phyloP scores from a whole-genome alignment of 1,284 basidiomycete genomes.

The Sporisorium graminicola region DNA sequence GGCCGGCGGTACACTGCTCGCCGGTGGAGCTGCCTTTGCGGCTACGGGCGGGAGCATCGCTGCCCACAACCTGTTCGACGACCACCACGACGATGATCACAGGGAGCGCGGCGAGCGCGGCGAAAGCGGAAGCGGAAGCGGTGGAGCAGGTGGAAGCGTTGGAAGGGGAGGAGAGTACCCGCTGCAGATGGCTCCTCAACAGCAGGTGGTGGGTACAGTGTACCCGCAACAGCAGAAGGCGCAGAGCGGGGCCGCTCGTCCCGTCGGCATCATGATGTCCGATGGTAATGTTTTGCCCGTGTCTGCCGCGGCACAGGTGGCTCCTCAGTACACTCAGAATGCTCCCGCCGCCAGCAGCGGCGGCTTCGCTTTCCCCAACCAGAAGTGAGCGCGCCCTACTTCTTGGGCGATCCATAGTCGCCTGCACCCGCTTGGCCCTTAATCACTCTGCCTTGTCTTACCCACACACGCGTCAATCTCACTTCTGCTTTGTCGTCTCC shows the following conservation, averaged over 20 bases:
- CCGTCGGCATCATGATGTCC: slow-evolving; percentile 15
- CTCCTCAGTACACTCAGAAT: too few species aligned
- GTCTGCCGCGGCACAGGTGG: not conserved
- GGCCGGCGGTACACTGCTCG: slow-evolving; percentile 9
- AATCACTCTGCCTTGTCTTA: not conserved
- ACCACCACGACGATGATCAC: not conserved
- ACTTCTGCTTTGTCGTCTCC: not conserved
- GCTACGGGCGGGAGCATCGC: slow-evolving; percentile 20
- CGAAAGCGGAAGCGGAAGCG: not conserved
- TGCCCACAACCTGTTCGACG: slow-evolving; percentile 16
- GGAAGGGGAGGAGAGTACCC: not conserved
- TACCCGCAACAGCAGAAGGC: not conserved
- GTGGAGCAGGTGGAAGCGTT: too few species aligned
- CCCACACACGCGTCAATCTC: not conserved
- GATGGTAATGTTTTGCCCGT: not conserved
- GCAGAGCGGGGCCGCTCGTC: not conserved
- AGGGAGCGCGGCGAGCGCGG: not conserved
- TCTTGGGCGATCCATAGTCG: too few species aligned
- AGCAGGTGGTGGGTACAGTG: not conserved
- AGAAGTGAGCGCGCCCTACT: not conserved
- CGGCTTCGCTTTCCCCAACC: slow-evolving; percentile 4
- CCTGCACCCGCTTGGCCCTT: too few species aligned
- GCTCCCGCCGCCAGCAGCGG: not conserved
- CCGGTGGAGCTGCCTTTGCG: slow-evolving; percentile 20
- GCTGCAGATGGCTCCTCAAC: not conserved